Base-by-base conservation (phyloP, 805 yeast genomes). In the Pachysolen tannophilus region DNA sequence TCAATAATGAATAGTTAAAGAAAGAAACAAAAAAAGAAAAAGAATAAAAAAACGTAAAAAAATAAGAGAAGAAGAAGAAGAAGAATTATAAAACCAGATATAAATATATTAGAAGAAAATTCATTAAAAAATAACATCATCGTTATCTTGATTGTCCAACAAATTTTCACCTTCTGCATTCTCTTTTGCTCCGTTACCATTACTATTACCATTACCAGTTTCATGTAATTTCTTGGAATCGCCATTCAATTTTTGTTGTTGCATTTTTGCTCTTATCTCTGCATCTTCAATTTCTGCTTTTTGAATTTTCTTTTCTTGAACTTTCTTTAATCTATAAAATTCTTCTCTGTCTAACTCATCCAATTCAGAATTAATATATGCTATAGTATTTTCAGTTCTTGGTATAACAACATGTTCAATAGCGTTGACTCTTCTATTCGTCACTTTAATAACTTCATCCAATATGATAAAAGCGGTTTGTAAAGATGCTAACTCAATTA, bases 261-360 rank as follows among this genome's bases (percentile, higher is more conserved):
- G 50, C 56, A 40, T 50, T 51, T 38, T 56, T 48, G 8, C 44
- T 54, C 40, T 48, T 47, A 43, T 68, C 44, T 73, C 82, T 15
- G 67, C 69, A 43, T 80, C 92, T 18, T 69, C 67, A 16, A 68
- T 72, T 3, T 84, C 87, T 15, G 69, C 72, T 35, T 83, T 90
- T 39, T 75, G 71, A 61, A 86, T 94, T 60, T 87, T 87, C 78
- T 85, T 86, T 53, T 84, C 94, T 60, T 87, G 95, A 35, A 90
- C 96, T 61, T 90, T 90, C 69, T 92, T 92, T 65, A 90, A 75
- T 52, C 98, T 72, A 65, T 88, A 92, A 56, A 90, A 90, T 63
- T 90, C 98, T 64, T 90, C 98, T 72, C 98, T 82, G 58, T 92
- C 97, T 58, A 92, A 72, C 64, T 90, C 98, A 61, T 92, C 98